These are phyloP conservation scores for Lasiosphaeriaceae sp. DNA, from an alignment of 495 filamentous ascomycete species.

Conservation along the genomic window DNA sequence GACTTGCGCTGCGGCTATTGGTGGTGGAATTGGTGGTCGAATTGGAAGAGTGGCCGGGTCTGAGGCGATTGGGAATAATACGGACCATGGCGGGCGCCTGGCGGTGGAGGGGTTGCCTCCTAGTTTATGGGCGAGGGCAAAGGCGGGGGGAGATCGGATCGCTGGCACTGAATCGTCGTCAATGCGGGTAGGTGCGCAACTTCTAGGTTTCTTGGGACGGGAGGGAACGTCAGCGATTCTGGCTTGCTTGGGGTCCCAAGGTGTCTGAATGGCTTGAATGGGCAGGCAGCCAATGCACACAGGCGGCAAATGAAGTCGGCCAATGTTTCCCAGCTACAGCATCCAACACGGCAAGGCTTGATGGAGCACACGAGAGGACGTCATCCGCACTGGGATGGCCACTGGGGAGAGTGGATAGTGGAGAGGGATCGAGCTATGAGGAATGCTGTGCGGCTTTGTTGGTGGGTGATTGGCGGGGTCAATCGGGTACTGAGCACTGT, in stretches of 20 bases:
- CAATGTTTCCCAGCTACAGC: background rate
- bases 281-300: background rate
- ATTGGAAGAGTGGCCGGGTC: slow-evolving; percentile 54
- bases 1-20: slow-evolving; percentile 41
- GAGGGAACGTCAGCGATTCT: background rate
- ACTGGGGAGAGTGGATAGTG: background rate
- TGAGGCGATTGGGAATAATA: slow-evolving; percentile 68
- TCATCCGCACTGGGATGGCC: background rate
- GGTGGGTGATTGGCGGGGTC: background rate
- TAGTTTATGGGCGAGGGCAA: background rate
- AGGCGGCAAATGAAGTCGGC: background rate
- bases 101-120: slow-evolving; percentile 1
- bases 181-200: background rate
- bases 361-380: background rate
- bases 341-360: background rate
- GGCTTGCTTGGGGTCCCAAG: background rate
- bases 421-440: background rate
- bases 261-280: background rate
- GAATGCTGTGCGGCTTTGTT: background rate
- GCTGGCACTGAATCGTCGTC: background rate
- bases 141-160: background rate
- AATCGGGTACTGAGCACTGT: no score
- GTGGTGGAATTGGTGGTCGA: slow-evolving; percentile 50
- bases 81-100: slow-evolving; percentile 59
- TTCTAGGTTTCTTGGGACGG: background rate